Evolutionary conservation across 2,329 filamentous ascomycete species (phyloP), one percentile per base, ranked within the genome.

Genomic region (Hymenotorrendiella dingleyae): DNA sequence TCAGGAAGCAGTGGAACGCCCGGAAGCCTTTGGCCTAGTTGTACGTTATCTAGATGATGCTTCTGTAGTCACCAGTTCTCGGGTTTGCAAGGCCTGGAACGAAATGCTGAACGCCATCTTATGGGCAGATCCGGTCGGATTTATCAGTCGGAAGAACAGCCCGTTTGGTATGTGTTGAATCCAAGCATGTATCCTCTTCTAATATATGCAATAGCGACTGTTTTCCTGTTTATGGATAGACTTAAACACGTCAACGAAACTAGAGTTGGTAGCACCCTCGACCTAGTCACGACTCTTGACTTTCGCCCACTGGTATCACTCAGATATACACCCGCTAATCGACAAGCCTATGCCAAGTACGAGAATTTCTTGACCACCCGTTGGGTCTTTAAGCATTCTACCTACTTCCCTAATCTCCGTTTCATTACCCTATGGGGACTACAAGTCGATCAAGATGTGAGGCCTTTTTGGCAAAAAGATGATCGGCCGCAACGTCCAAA

Each of bases 251-350:
- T 42, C 19, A 10, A 14, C 23, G 20, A 23, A 22, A 9, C 24
- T 12, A 30, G 17, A 47, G 23, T 53, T 64, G 64, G 36, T 54
- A 52, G 16, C 16, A 74, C 71, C 8, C 64, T 68, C n/a, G 53
- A 48, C 4, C 62, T 76, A 21, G 67, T 73, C 40, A 65, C 61
- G 11, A 63, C 67, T 1, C 57, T 78, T 14, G 74, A 80, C 57
- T 68, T 71, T 22, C 67, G 73, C 12, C 33, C 36, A 11, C 23
- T 46, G 24, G 26, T 47, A n/a, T 10, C 39, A 5, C 34, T 45
- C 10, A 14, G 16, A 35, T 10, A 33, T 24, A 7, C 22, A 11
- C 21, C 23, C 4, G 27, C 20, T 8, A n/a, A 43, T 20, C 23
- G 39, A 16, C 21, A 26, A 11, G 20, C 34, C 24, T 43, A 38